These are phyloP conservation scores for Neopestalotiopsis sp. DNA, from an alignment of 2,329 filamentous ascomycete genomes.

Conservation along the genomic window DNA sequence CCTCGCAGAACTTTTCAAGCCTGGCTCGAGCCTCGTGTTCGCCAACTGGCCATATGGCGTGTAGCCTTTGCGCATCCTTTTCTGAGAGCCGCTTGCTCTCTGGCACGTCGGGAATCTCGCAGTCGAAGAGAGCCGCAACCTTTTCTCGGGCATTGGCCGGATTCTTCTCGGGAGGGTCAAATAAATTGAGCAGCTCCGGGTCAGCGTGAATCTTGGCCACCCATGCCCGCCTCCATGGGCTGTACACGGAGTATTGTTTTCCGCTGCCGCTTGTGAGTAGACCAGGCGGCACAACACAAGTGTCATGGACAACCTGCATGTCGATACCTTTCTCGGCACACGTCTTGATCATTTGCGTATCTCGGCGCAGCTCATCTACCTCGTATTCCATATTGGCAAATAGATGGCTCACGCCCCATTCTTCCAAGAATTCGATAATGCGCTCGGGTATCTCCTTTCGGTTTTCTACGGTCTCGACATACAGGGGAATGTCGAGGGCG, in stretches of 20 bases:
- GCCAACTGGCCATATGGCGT: conserved; percentile 73
- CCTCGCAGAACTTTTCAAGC: conserved; percentile 70
- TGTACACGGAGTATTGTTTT: conserved; percentile 84
- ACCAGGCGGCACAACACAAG: conserved; percentile 81
- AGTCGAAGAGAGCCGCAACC: conserved; percentile 54
- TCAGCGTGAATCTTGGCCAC: conserved; percentile 74
- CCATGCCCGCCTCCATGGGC: conserved; percentile 83
- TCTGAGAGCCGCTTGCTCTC: conserved; percentile 64
- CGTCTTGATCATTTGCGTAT: conserved; percentile 67
- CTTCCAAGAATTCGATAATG: conserved; percentile 68
- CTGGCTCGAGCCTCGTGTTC: conserved; percentile 73
- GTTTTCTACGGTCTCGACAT: conserved; percentile 73
- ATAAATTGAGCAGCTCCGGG: conserved; percentile 67
- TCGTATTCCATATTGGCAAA: conserved; percentile 91
- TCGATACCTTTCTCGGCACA: conserved; percentile 68
- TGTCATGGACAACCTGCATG: conserved; percentile 79
- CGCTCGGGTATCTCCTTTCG: conserved; percentile 66
- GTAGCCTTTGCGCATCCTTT: conserved; percentile 64
- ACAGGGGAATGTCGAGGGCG: conserved; percentile 77
- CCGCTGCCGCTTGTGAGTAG: conserved; percentile 69
- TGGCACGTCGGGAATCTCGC: conserved; percentile 65
- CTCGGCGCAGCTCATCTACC: conserved; percentile 84
- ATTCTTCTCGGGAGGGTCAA: conserved; percentile 63
- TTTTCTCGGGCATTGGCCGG: conserved; percentile 47
- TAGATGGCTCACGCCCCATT: conserved; percentile 77